Percentiles rank a stretch among this genome's conserved stretches.
phyloP scores from a whole-genome alignment of 805 yeast genomes.

The Wickerhamomyces canadensis region DNA sequence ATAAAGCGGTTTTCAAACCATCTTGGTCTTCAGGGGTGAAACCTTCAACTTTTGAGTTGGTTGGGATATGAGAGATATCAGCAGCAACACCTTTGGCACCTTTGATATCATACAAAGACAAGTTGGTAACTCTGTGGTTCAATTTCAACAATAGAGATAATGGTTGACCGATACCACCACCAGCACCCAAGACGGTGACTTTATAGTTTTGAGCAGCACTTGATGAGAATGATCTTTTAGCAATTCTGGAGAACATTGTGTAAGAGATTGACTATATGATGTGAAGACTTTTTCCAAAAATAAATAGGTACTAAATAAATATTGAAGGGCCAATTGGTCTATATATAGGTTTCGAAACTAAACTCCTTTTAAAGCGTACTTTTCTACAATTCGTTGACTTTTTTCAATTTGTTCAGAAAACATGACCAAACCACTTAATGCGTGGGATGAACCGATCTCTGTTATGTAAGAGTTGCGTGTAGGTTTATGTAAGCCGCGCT shows the following conservation, averaged over 20 bases:
- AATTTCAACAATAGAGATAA: constrained; percentile 77
- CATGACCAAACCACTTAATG: too few relatives aligned
- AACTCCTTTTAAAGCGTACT: too few relatives aligned
- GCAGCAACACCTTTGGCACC: constrained; percentile 98
- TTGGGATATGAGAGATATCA: constrained; percentile 89
- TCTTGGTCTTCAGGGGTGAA: constrained; percentile 77
- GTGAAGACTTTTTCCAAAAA: too few relatives aligned
- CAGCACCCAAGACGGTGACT: constrained; percentile 78
- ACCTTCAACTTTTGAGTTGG: constrained; percentile 84
- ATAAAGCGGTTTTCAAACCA: constrained; percentile 68
- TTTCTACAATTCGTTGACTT: too few relatives aligned
- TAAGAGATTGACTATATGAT: too few relatives aligned
- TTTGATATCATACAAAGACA: constrained; percentile 82
- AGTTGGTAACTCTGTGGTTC: constrained; percentile 81
- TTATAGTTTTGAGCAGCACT: constrained; percentile 64
- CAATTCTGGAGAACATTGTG: constrained; percentile 50
- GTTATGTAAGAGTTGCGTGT: too few relatives aligned
- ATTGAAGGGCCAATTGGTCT: too few relatives aligned
- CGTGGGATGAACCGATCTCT: too few relatives aligned
- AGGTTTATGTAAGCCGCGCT: too few relatives aligned
- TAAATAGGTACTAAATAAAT: too few relatives aligned
- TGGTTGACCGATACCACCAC: constrained; percentile 96
- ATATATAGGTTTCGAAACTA: too few relatives aligned
- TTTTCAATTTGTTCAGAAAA: too few relatives aligned
- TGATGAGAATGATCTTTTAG: constrained; percentile 62